A percentile compares a stretch with the other conserved stretches of the same genome.
phyloP scores from a whole-genome alignment of 2,329 filamentous ascomycete species.

The Clarireedia paspali region DNA sequence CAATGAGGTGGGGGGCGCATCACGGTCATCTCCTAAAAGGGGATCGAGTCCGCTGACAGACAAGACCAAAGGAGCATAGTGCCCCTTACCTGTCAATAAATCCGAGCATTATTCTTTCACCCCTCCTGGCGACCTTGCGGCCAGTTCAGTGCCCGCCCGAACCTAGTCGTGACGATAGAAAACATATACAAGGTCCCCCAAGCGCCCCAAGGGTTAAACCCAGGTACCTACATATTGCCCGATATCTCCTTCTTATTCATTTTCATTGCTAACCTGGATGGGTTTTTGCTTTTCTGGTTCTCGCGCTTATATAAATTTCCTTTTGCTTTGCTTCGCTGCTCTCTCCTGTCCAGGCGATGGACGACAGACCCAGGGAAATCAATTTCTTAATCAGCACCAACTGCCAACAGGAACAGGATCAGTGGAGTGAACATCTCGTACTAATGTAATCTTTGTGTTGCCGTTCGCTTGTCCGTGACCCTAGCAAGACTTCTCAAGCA shows the following conservation, averaged over 20 bases:
- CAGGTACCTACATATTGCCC: conserved; percentile 8
- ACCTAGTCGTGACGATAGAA: conserved; percentile 2
- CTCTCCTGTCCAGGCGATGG: no score
- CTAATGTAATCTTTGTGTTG: no score
- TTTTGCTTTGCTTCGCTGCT: conserved; percentile 7
- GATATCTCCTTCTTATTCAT: not conserved
- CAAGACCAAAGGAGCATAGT: conserved; percentile 17
- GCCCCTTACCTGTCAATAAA: conserved; percentile 22
- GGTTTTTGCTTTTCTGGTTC: conserved; percentile 7
- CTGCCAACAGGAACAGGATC: not conserved
- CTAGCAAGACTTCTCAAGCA: not conserved
- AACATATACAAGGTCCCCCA: conserved; percentile 7
- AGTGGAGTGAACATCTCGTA: no score
- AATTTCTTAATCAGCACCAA: conserved; percentile 21
- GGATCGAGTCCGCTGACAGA: conserved; percentile 17
- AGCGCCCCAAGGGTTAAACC: conserved; percentile 3
- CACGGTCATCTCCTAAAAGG: conserved; percentile 18
- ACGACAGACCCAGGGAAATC: not conserved
- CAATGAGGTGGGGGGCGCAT: conserved; percentile 14
- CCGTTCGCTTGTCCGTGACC: not conserved
- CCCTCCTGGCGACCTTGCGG: no score
- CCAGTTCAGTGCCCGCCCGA: no score
- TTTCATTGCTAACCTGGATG: not conserved
- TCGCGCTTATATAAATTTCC: conserved; percentile 8
- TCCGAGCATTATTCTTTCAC: no score